A percentile compares a stretch with the other conserved stretches of the same genome.
These are phyloP conservation scores for Candida cerambycidarum DNA, from an alignment of 805 yeast genomes.

Conservation along the genomic window DNA sequence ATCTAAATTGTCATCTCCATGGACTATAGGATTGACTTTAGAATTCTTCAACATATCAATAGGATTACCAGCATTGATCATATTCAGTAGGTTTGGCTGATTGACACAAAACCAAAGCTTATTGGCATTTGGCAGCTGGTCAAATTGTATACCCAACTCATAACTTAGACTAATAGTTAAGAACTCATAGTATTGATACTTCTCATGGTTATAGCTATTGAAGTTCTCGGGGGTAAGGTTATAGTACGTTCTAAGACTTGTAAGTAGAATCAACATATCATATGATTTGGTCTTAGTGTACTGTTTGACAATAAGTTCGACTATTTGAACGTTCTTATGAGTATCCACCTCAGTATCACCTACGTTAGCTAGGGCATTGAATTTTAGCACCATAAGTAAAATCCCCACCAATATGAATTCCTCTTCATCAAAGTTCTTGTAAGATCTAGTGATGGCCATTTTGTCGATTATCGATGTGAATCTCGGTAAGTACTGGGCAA, in stretches of 20 bases:
- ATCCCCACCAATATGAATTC: conserved; percentile 30
- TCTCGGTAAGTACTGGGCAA: background rate
- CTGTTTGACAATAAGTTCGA: conserved; percentile 1
- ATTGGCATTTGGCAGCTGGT: conserved; percentile 1
- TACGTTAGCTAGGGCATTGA: conserved; percentile 14
- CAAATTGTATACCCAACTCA: conserved; percentile 6
- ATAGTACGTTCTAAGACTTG: background rate
- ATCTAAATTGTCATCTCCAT: conserved; percentile 1
- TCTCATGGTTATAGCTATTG: background rate
- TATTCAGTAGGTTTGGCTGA: conserved; percentile 2
- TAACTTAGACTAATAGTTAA: background rate
- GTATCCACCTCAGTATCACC: background rate
- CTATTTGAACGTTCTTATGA: background rate
- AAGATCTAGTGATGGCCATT: background rate
- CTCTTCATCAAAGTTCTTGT: background rate
- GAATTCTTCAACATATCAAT: conserved; percentile 6
- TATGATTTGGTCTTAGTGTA: background rate
- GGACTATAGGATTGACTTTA: background rate
- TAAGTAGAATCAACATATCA: background rate
- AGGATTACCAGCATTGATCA: conserved; percentile 3
- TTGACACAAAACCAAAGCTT: conserved; percentile 7
- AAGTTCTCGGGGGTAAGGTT: conserved; percentile 3
- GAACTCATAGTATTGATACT: conserved; percentile 5
- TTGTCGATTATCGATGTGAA: background rate
- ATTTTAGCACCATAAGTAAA: conserved; percentile 31